phyloP scores from a whole-genome alignment of 2,329 filamentous ascomycete species.

The Fusarium dlaminii region DNA sequence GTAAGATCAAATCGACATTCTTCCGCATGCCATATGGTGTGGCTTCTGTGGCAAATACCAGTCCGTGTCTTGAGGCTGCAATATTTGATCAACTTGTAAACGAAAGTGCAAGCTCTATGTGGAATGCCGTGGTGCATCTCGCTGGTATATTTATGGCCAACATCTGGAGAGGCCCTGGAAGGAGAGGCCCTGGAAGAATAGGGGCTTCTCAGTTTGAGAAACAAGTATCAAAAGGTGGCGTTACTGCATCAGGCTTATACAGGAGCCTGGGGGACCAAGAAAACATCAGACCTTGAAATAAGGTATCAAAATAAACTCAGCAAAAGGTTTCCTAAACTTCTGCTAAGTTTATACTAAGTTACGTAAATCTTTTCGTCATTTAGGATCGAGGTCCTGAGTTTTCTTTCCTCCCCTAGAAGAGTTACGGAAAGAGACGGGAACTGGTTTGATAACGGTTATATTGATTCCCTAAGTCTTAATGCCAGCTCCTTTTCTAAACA shows the following conservation, averaged over 20 bases:
- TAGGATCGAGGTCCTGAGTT: too few species aligned
- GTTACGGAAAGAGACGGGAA: background rate
- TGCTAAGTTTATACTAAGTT: too few species aligned
- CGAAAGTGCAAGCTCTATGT: background rate
- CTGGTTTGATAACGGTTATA: background rate
- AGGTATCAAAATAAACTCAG: too few species aligned
- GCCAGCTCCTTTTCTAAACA: background rate
- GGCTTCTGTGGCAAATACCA: background rate
- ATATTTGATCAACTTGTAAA: background rate
- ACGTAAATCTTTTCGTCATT: too few species aligned
- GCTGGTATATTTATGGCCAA: background rate
- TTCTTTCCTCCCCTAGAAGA: too few species aligned
- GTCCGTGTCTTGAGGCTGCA: background rate
- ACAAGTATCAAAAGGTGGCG: background rate
- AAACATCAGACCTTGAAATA: too few species aligned
- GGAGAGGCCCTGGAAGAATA: background rate
- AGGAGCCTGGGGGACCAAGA: too few species aligned
- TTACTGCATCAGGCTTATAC: background rate
- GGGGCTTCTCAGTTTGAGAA: rapidly evolving
- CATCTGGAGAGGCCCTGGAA: rapidly evolving
- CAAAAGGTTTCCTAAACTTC: too few species aligned
- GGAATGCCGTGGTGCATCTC: rapidly evolving
- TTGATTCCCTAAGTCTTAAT: background rate
- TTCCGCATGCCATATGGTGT: too few species aligned
- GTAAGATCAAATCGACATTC: background rate